Evolutionary conservation across 768 basidiomycete species (phyloP), one percentile per base, ranked within the genome.

Genomic region (Mycena rosella): DNA sequence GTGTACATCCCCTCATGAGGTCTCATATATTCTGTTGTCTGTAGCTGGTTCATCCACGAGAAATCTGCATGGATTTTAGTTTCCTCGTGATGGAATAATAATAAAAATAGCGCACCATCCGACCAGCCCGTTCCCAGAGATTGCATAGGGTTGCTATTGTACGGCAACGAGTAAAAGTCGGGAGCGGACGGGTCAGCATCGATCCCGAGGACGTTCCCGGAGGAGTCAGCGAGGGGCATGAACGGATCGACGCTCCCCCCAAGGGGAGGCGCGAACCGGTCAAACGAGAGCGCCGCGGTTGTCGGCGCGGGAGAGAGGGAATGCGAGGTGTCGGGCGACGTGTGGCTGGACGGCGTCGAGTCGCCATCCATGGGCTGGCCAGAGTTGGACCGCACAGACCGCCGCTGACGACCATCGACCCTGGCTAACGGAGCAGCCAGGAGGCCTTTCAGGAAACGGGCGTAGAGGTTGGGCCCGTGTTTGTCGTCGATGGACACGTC

Each of bases 401-500:
- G 54, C 54, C 38, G 73, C 60, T 20, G 60, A 53, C 54, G 8
- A 13, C 32, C 13, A 13, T 34, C 38, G 38, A 7, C 73, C 24
- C 79, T 79, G 14, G 84, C 82, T 75, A 81, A 84, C n/a, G 88
- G 87, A 20, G 85, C 86, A 18, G 86, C 86, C 10, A 95, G 84
- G 6, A 95, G 83, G 36, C 89, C 88, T 49, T 87, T 86, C 51
- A 96, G 83, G 86, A 95, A 95, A 52, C 88, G 89, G 0, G 94
- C 88, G 76, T 94, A 95, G 8, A 95, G 81, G 75, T 89, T 91
- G 1, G 93, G 94, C 0, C 91, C 91, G 74, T 95, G 93, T 20
- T 89, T 88, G 29, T 92, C 90, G 78, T 96, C 94, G 65, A 95
- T 85, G 22, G 90, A 89, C n/a, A 95, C 87, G 60, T 90, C 88